A percentile compares a stretch with the other conserved stretches of the same genome.
These are phyloP conservation scores for Fusarium nisikadoi DNA, from an alignment of 2,329 filamentous ascomycete genomes.

Conservation along the genomic window DNA sequence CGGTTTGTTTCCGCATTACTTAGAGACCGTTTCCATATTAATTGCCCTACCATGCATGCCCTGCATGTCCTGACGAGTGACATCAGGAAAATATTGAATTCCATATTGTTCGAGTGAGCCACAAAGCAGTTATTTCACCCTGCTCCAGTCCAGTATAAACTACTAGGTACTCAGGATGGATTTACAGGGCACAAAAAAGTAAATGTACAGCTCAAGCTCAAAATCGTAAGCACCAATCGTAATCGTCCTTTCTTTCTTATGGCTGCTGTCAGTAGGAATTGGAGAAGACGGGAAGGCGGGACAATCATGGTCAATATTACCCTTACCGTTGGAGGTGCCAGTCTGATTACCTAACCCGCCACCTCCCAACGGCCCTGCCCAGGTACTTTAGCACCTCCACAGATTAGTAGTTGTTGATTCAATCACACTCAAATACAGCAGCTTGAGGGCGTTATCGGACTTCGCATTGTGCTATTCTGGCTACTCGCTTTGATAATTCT, in stretches of 20 bases:
- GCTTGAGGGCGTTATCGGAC: constrained; percentile 14
- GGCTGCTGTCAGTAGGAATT: constrained; percentile 18
- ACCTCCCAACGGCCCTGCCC: constrained; percentile 34
- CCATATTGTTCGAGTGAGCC: neutral
- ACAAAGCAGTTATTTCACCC: neutral
- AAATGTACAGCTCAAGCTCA: neutral
- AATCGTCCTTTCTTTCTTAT: neutral
- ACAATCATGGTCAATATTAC: neutral
- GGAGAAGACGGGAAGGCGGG: constrained; percentile 1
- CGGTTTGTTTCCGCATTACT: constrained; percentile 30
- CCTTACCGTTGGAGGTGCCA: neutral
- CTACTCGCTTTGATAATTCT: neutral
- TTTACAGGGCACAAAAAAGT: neutral
- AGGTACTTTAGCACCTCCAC: constrained; percentile 40
- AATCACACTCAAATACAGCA: constrained; percentile 39
- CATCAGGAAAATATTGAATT: constrained; percentile 15
- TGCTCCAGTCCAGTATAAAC: neutral
- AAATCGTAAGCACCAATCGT: constrained; percentile 1
- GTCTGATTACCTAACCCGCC: constrained; percentile 27
- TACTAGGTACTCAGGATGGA: neutral
- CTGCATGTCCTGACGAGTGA: constrained; percentile 20
- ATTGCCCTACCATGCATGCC: constrained; percentile 21
- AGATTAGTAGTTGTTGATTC: constrained; percentile 40
- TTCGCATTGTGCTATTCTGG: constrained; percentile 6
- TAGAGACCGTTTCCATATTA: constrained; percentile 15